Evolutionary conservation across 2,329 filamentous ascomycete genomes (phyloP), one percentile per base, ranked within the genome.

Genomic region (Drechslera avenae): DNA sequence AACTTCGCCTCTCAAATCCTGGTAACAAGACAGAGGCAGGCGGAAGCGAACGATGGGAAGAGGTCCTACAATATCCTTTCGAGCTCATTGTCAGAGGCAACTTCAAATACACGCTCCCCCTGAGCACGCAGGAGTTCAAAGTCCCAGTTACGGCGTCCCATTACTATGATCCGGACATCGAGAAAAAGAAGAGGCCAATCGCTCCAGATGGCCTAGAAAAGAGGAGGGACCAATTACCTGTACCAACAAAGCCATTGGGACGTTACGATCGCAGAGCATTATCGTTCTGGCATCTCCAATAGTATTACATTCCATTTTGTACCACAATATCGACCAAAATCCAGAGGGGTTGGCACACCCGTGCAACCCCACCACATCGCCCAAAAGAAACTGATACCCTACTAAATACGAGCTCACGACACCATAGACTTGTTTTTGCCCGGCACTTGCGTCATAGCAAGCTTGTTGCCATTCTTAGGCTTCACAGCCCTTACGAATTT

Each of bases 71-170:
- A 59, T 89, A 97, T 72, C 90, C 93, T 36, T 99, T 97, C 63
- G 91, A 97, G 61, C 81, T 99, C 40, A 93, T 97, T 54, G 84
- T 99, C 34, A 87, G 94, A 63, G 94, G 94, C 17, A 89, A 94
- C 12, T 80, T 99, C 61, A 91, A 92, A 68, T 99, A 99, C 67
- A 80, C 84, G 55, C 75, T 87, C 3, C 84, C 85, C 6, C 75
- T 87, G 46, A 83, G 78, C 52, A 82, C 81, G 3, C 75, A 78
- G 13, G 76, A 76, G 34, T 76, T 80, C 60, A 82, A 78, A n/a
- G 80, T 81, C 64, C 78, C 67, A 59, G 73, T 82, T 26, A 76
- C 71, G 12, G 75, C 73, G 9, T 59, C 64, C 28, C 72, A 73
- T 47, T 61, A 59, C 44, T 73, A 73, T 48, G 67, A 73, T 41